Base-by-base conservation (phyloP, 2,329 filamentous ascomycete species). In the Aspergillus ustus region DNA sequence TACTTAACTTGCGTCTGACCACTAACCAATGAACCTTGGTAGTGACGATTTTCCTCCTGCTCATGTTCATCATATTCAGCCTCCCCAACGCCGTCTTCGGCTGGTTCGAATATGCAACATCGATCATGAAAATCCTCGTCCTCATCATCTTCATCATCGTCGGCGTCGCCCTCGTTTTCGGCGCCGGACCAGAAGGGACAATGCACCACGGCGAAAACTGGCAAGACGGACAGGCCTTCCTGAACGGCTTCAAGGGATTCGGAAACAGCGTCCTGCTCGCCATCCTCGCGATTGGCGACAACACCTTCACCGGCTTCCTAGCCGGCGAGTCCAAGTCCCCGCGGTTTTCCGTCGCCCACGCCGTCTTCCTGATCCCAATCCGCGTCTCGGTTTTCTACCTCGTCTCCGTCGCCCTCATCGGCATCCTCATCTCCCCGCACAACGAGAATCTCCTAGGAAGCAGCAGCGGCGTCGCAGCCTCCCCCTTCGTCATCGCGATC, bases 401-500 rank as follows among this genome's bases (percentile, higher is more conserved):
- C 7, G 19, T 44, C 19, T 53, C 49, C 2, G 44, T 61, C 15
- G 49, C 37, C 2, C 31, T 61, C 25, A 58, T 61, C 15, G 34
- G 40, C 2, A 31, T 61, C 7, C 28, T 61, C n/a, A 56, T 57
- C 20, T 48, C 53, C 1, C 51, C 50, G 4, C 15, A 7, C 3
- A 48, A 52, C n/a, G 29, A 56, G 1, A 37, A 49, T 6, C 28
- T 58, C 5, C 59, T 61, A 0, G 59, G 53, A 0, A 49, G 53
- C 28, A 49, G 53, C 28, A 49, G 40, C 40, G 50, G 53, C 20
- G 48, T 51, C 19, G 49, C 54, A 1, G 49, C 59, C 9, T 57
- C 59, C 20, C 54, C 53, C 0, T 61, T 61, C 29, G 54, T 54
- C 9, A 53, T 61, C 29, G 59, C 59, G 4, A 25, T 61, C 28